Conservation (phyloP, 305 asterid species). For the Monarda citriodora region DNA sequence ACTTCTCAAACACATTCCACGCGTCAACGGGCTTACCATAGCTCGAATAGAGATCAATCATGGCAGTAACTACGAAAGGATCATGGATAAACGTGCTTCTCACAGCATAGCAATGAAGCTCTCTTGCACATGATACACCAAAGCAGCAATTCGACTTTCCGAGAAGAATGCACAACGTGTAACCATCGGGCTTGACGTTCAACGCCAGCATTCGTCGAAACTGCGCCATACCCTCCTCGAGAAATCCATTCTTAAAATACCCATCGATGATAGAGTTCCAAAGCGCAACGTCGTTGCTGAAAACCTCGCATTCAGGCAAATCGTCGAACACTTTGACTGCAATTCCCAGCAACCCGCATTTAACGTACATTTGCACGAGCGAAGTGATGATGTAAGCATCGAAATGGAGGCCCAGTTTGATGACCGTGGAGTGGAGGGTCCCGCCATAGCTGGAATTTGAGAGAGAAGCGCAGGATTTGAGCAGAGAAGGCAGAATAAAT, state of each 20-base stretch:
- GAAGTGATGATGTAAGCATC: conserved; percentile 75
- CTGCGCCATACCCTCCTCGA: conserved; percentile 41
- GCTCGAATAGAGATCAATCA: conserved; percentile 70
- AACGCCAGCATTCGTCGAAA: conserved; percentile 57
- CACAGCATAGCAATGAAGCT: conserved; percentile 65
- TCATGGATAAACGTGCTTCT: conserved; percentile 52
- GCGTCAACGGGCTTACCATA: conserved; percentile 53
- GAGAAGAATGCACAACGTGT: conserved; percentile 77
- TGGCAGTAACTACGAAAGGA: conserved; percentile 59
- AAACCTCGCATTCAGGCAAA: conserved; percentile 34
- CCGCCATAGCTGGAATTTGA: conserved; percentile 49
- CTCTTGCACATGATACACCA: conserved; percentile 39
- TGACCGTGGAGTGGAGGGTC: conserved; percentile 54
- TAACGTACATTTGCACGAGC: conserved; percentile 63
- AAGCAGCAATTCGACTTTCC: conserved; percentile 35
- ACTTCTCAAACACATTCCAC: conserved; percentile 56
- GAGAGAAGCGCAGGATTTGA: conserved; percentile 74
- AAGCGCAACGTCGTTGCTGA: conserved; percentile 55
- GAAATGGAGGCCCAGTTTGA: conserved; percentile 52
- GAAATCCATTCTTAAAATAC: conserved; percentile 40
- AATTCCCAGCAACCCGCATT: conserved; percentile 45
- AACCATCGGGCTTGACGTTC: conserved; percentile 71
- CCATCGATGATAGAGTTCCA: conserved; percentile 92
- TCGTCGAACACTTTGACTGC: conserved; percentile 74
- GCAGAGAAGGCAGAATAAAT: conserved; percentile 78